Percentiles rank a stretch among this genome's conserved stretches.
phyloP scores from a whole-genome alignment of 202 grass and related monocot genomes.

The Carex arenaria region DNA sequence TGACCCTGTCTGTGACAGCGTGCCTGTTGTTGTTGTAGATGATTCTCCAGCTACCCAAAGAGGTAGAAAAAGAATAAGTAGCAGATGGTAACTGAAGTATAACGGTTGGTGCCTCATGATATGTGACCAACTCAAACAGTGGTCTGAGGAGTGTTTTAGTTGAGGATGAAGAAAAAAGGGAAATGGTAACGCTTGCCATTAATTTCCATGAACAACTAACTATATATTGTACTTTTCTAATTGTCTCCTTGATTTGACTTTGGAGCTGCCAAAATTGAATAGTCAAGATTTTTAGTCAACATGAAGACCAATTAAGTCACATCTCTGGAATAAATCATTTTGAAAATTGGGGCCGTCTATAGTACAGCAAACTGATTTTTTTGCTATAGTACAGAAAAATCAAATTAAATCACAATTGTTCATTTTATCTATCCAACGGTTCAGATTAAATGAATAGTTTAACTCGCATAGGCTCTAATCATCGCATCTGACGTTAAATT shows the following conservation, averaged over 20 bases:
- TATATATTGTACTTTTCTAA: not conserved
- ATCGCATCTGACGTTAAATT: too few species aligned
- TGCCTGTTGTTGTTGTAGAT: conserved; percentile 27
- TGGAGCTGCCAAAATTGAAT: not conserved
- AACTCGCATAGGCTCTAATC: too few species aligned
- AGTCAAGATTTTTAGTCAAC: not conserved
- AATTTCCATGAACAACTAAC: not conserved
- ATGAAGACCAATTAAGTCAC: not conserved
- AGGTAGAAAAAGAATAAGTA: conserved; percentile 21
- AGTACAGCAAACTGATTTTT: too few species aligned
- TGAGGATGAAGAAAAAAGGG: not conserved
- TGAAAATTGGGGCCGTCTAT: too few species aligned
- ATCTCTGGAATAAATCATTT: not conserved
- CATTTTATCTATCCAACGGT: too few species aligned
- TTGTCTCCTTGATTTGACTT: not conserved
- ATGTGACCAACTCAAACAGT: not conserved
- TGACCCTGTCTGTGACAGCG: conserved; percentile 43
- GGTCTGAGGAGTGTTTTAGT: not conserved
- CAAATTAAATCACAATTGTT: too few species aligned
- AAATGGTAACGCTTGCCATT: not conserved
- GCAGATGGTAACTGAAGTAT: conserved; percentile 14
- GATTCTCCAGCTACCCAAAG: conserved; percentile 24
- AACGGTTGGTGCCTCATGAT: not conserved
- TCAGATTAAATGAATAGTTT: too few species aligned
- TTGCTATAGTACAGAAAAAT: too few species aligned